Evolutionary conservation across 129 eudicot species (phyloP).

Genomic region (Solidago caesia): DNA sequence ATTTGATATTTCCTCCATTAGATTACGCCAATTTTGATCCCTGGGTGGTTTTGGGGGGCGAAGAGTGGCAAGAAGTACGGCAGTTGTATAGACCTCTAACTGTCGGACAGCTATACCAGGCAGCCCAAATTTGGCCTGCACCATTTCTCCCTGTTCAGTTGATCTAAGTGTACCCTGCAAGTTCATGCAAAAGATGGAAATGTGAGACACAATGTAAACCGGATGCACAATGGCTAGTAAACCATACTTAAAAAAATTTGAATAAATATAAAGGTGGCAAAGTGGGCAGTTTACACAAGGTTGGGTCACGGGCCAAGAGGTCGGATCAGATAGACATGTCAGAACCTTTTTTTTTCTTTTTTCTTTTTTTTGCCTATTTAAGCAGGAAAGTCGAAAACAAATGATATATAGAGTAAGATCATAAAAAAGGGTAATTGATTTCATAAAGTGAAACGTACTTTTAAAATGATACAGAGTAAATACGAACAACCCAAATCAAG

Average conservation of each 20-base stretch:
- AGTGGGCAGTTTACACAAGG: too few relatives aligned
- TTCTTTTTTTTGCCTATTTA: too few relatives aligned
- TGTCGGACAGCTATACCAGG: constrained; percentile 85
- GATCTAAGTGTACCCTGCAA: constrained; percentile 80
- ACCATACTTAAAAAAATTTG: too few relatives aligned
- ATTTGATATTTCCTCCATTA: constrained; percentile 83
- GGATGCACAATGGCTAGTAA: neutral
- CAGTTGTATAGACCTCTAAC: constrained; percentile 89
- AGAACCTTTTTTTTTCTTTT: too few relatives aligned
- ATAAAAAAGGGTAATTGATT: too few relatives aligned
- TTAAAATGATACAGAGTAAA: too few relatives aligned
- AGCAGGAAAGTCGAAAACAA: too few relatives aligned
- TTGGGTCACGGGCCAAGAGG: too few relatives aligned
- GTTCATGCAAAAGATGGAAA: constrained; percentile 1
- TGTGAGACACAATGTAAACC: neutral
- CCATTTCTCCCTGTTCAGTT: constrained; percentile 99
- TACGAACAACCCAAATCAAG: neutral
- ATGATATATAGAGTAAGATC: too few relatives aligned
- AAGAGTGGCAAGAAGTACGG: constrained; percentile 84
- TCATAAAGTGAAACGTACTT: too few relatives aligned
- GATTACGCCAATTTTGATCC: constrained; percentile 85
- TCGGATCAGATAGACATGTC: too few relatives aligned
- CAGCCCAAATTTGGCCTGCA: constrained; percentile 86
- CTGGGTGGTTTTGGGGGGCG: constrained; percentile 89
- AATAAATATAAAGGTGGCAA: neutral